These are phyloP conservation scores for Plasmodium knowlesi DNA, from an alignment of 169 alveolate species.

Conservation along the genomic window DNA sequence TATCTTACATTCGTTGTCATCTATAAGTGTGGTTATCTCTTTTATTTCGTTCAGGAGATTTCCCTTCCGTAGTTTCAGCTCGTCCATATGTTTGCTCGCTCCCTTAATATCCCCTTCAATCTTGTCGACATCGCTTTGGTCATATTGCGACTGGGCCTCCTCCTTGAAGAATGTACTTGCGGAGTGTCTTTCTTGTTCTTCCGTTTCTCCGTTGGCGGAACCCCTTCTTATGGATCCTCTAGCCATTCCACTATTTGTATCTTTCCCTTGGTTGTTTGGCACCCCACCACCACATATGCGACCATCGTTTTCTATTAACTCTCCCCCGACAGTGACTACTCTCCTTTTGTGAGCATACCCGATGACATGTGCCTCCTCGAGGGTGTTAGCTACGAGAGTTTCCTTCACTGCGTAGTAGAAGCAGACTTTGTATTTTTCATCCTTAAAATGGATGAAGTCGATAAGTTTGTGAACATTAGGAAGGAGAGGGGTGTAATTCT, in stretches of 20 bases:
- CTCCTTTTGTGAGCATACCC: slow-evolving; percentile 90
- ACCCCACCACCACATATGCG: slow-evolving; percentile 93
- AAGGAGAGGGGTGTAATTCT: slow-evolving; percentile 72
- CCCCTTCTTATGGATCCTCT: not conserved
- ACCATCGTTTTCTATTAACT: slow-evolving; percentile 94
- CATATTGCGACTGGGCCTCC: slow-evolving; percentile 26
- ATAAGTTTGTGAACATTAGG: slow-evolving; percentile 86
- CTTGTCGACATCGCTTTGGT: slow-evolving; percentile 24
- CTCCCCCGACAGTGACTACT: slow-evolving; percentile 95
- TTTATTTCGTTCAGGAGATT: slow-evolving; percentile 32
- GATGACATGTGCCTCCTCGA: slow-evolving; percentile 91
- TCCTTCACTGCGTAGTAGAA: slow-evolving; percentile 93
- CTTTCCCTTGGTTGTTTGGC: slow-evolving; percentile 51
- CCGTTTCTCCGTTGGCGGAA: not conserved
- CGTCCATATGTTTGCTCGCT: slow-evolving; percentile 22
- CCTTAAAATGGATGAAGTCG: slow-evolving; percentile 88
- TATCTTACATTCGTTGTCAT: slow-evolving; percentile 67
- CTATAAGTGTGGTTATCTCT: slow-evolving; percentile 14
- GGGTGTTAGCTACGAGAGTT: slow-evolving; percentile 90
- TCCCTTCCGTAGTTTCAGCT: slow-evolving; percentile 8
- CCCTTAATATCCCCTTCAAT: slow-evolving; percentile 6
- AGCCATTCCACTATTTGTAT: not conserved
- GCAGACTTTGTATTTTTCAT: slow-evolving; percentile 84
- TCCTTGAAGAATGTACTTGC: not conserved
- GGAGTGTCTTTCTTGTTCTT: no score